Evolutionary conservation across 306 rosid genomes (phyloP).

Genomic region (Cucurbita ficifolia): DNA sequence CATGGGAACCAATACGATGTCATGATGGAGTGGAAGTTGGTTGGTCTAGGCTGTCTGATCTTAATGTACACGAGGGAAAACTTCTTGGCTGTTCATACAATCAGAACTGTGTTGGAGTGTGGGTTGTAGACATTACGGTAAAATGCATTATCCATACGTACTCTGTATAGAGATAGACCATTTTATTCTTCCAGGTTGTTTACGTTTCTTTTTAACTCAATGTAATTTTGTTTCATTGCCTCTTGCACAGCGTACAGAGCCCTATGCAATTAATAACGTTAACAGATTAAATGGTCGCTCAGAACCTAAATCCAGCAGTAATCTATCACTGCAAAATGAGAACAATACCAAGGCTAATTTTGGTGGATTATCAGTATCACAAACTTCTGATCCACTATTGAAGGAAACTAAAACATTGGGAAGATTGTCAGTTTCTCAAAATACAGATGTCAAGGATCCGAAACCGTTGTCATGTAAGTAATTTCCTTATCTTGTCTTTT

Average conservation of each 20-base stretch:
- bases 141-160: slow-evolving; percentile 7
- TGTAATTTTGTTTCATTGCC: slow-evolving; percentile 12
- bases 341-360: slow-evolving; percentile 43
- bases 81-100: slow-evolving; percentile 97
- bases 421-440: slow-evolving; percentile 81
- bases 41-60: slow-evolving; percentile 94
- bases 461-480: slow-evolving; percentile 67
- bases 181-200: slow-evolving; percentile 8
- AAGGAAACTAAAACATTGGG: slow-evolving; percentile 86
- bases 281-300: slow-evolving; percentile 61
- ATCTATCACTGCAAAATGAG: slow-evolving; percentile 46
- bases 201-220: slow-evolving; percentile 7
- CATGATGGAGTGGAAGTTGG: slow-evolving; percentile 91
- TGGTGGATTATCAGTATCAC: slow-evolving; percentile 51
- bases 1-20: slow-evolving; percentile 94
- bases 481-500: neutral
- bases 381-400: slow-evolving; percentile 53
- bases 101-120: slow-evolving; percentile 98
- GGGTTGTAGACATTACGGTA: slow-evolving; percentile 99
- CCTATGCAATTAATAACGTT: slow-evolving; percentile 47
- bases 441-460: slow-evolving; percentile 74
- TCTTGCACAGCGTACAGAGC: slow-evolving; percentile 75
- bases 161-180: neutral
- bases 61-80: slow-evolving; percentile 93
- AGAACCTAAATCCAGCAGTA: slow-evolving; percentile 68